Evolutionary conservation across 2,329 filamentous ascomycete genomes (phyloP), one percentile per base, ranked within the genome.

Genomic region (Gaeumannomyces sp.): DNA sequence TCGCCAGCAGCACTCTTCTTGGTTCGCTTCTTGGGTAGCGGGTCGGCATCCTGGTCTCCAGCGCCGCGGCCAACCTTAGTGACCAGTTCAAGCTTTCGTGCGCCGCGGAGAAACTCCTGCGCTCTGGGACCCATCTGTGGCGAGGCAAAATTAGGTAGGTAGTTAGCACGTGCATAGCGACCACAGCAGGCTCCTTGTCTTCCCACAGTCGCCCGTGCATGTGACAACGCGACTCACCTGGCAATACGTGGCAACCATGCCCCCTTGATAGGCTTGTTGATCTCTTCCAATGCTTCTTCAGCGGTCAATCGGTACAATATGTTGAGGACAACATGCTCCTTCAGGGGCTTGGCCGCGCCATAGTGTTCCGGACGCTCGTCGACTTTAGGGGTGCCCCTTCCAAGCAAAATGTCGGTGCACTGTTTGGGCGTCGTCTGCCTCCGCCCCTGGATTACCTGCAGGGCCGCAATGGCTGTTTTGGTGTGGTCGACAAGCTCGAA

Each of bases 351-450:
- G 19, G 90, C 93, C 58, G 83, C 82, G 19, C 92, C 92, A 74
- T 87, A 88, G 65, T 88, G 84, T 25, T 84, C 76, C 4, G 78
- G 73, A 2, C 79, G 72, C 19, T 82, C 79, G 57, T 85, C 82
- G 58, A 85, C 79, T 65, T 85, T 84, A 66, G 85, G 85, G 65
- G 81, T 84, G 67, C 83, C 85, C 65, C 83, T 87, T 8, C 93
- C 95, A 68, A 89, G 83, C 69, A 97, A 85, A 50, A 96, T 83
- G 71, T 97, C 93, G n/a, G 91, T 86, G 73, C 92, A 93, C 72
- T 96, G 89, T 22, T 88, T 82, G 65, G 94, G 78, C 7, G 92
- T 96, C 63, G 96, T 83, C 27, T 84, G 83, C 50, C 85, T 76
- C 2, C 79, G 72, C 69, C 85, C 79, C 65, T 83, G 77, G 31